phyloP scores from a whole-genome alignment of 1,139 yeast genomes.

The Entelexis paramagnoliae region DNA sequence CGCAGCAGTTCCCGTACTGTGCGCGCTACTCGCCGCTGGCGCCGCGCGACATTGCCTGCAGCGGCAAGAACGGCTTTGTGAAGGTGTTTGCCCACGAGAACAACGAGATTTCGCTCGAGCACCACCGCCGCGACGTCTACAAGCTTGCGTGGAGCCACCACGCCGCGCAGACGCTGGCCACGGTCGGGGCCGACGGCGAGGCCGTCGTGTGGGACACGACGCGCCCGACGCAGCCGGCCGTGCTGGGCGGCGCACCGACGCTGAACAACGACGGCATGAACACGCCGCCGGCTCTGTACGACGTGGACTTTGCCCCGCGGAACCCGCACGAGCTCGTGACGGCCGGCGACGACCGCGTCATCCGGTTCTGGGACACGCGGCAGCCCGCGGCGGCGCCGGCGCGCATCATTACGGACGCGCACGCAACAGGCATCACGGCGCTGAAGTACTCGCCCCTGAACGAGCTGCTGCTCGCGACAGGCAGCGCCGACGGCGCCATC shows the following conservation, averaged over 20 bases:
- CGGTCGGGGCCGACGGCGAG: slow-evolving; percentile 60
- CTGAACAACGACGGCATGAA: slow-evolving; percentile 13
- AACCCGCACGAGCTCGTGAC: slow-evolving; percentile 53
- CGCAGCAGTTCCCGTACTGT: slow-evolving; percentile 49
- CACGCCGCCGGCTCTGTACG: slow-evolving; percentile 23
- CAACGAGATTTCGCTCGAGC: slow-evolving; percentile 34
- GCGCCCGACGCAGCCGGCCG: slow-evolving; percentile 14
- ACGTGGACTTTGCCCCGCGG: slow-evolving; percentile 38
- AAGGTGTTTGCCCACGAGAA: slow-evolving; percentile 44
- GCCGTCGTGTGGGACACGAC: slow-evolving; percentile 59
- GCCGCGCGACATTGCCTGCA: slow-evolving; percentile 58
- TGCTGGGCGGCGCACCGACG: slow-evolving; percentile 20
- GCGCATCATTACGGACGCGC: slow-evolving; percentile 27
- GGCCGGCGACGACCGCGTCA: slow-evolving; percentile 59
- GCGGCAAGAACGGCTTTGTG: slow-evolving; percentile 65
- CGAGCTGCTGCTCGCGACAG: slow-evolving; percentile 53
- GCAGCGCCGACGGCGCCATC: slow-evolving; percentile 52
- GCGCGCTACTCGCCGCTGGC: slow-evolving; percentile 77
- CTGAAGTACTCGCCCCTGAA: slow-evolving; percentile 54
- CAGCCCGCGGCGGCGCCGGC: slow-evolving; percentile 26
- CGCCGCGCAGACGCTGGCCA: slow-evolving; percentile 37
- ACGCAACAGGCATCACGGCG: slow-evolving; percentile 48
- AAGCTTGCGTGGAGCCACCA: slow-evolving; percentile 56
- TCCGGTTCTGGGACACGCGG: slow-evolving; percentile 64
- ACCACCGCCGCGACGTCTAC: slow-evolving; percentile 58